phyloP scores from a whole-genome alignment of 805 yeast species.

The Cyberlindnera amylophila region DNA sequence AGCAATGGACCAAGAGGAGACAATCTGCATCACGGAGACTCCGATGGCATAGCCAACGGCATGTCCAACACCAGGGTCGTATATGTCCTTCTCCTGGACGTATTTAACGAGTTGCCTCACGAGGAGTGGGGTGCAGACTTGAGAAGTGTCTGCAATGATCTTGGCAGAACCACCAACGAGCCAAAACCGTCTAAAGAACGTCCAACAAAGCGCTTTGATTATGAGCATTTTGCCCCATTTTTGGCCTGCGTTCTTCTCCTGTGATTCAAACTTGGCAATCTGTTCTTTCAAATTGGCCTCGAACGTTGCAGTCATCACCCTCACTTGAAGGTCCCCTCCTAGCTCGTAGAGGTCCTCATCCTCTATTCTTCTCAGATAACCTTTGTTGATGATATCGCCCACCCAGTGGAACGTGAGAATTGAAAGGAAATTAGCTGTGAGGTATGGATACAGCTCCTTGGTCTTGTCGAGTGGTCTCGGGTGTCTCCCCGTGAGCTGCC shows the following conservation, averaged over 20 bases:
- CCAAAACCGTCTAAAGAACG: conserved; percentile 34
- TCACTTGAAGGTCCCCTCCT: conserved; percentile 34
- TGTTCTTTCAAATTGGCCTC: conserved; percentile 29
- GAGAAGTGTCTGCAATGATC: conserved; percentile 29
- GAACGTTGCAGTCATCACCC: conserved; percentile 35
- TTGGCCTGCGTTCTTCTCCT: conserved; percentile 24
- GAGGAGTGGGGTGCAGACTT: conserved; percentile 61
- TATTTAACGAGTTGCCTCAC: conserved; percentile 61
- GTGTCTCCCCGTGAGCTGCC: conserved; percentile 13
- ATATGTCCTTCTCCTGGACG: conserved; percentile 46
- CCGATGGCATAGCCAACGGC: conserved; percentile 82
- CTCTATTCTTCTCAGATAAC: conserved; percentile 59
- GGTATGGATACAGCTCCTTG: conserved; percentile 18
- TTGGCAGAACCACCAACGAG: conserved; percentile 28
- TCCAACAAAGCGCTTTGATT: conserved; percentile 33
- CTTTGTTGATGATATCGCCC: conserved; percentile 31
- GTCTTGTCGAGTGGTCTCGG: conserved; percentile 23
- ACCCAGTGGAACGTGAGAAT: conserved; percentile 23
- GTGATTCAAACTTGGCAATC: conserved; percentile 17
- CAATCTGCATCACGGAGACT: conserved; percentile 49
- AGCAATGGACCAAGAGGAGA: conserved; percentile 48
- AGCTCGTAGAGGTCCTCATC: conserved; percentile 51
- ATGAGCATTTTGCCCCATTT: conserved; percentile 25
- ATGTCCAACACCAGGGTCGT: conserved; percentile 40
- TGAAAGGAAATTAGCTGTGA: conserved; percentile 20